Percentiles rank a stretch among this genome's conserved stretches.
These are phyloP conservation scores for Vitis rotundifolia DNA, from an alignment of 164 flowering plant genomes.

Conservation along the genomic window DNA sequence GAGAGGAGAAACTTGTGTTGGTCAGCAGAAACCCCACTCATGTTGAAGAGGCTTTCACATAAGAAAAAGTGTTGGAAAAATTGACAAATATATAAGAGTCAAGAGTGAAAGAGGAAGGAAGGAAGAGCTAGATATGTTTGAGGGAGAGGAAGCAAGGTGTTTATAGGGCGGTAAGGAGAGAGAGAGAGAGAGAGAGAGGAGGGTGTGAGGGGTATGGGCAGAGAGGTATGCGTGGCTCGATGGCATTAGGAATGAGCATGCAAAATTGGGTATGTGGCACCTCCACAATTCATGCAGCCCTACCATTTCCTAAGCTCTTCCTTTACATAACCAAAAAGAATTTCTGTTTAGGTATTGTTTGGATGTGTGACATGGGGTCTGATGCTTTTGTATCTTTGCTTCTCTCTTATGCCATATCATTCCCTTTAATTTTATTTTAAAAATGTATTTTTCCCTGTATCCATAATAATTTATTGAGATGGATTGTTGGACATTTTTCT, in stretches of 20 bases:
- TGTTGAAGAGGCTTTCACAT: slow-evolving; percentile 2
- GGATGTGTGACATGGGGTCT: no score
- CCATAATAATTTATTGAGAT: no score
- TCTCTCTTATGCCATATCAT: no score
- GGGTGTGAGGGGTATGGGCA: slow-evolving; percentile 41
- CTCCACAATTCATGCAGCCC: slow-evolving; percentile 13
- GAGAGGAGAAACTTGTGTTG: slow-evolving; percentile 25
- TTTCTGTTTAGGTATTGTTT: slow-evolving; percentile 7
- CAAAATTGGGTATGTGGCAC: slow-evolving; percentile 50
- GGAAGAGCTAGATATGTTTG: not conserved
- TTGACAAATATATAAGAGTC: no score
- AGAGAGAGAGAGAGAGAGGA: slow-evolving; percentile 19
- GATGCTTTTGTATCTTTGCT: no score
- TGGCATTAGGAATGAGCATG: slow-evolving; percentile 52
- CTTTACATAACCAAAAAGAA: not conserved
- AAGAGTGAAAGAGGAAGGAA: not conserved
- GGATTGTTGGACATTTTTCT: no score
- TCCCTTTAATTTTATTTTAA: no score
- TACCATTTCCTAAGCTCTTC: slow-evolving; percentile 1
- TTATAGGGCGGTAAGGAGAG: slow-evolving; percentile 8
- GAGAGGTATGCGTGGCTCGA: slow-evolving; percentile 56
- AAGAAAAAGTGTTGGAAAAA: no score
- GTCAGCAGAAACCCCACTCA: slow-evolving; percentile 54
- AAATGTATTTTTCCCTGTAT: no score
- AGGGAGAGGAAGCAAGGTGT: slow-evolving; percentile 1